A percentile compares a stretch with the other conserved stretches of the same genome.
Conservation (phyloP, 2,329 filamentous ascomycete species). For the Verticillium isaacii region DNA sequence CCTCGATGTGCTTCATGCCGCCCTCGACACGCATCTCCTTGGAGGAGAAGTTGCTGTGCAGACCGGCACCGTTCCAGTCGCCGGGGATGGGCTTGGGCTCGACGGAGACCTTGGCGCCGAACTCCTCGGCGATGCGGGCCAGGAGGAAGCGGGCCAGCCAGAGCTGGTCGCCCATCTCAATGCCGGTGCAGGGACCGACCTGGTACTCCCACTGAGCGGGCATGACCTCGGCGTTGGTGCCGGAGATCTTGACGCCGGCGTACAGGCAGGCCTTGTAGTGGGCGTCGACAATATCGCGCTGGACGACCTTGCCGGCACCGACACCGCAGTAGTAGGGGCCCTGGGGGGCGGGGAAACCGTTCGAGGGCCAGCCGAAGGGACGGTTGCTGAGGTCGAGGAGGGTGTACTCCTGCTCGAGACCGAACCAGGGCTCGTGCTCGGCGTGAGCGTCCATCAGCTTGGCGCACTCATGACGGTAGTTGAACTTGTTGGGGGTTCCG, state of each 20-base stretch:
- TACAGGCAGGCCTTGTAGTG: constrained; percentile 71
- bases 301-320: constrained; percentile 93
- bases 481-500: constrained; percentile 96
- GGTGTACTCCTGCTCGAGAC: constrained; percentile 95
- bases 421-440: constrained; percentile 89
- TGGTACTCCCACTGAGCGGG: constrained; percentile 98
- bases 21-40: constrained; percentile 79
- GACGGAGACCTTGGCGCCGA: constrained; percentile 92
- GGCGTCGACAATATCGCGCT: constrained; percentile 94
- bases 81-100: constrained; percentile 93
- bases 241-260: constrained; percentile 87
- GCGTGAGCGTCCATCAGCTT: constrained; percentile 87
- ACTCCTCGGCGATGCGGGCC: constrained; percentile 89
- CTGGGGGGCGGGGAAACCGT: constrained; percentile 83
- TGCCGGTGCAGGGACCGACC: constrained; percentile 84
- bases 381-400: constrained; percentile 67
- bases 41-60: constrained; percentile 92
- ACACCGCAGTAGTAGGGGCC: constrained; percentile 91
- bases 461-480: constrained; percentile 88
- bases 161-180: constrained; percentile 91
- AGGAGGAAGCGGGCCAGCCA: constrained; percentile 84
- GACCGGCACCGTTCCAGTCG: constrained; percentile 84
- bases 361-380: constrained; percentile 37
- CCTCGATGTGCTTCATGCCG: constrained; percentile 93
- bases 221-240: constrained; percentile 99